Evolutionary conservation across 345 rosid genomes (phyloP).

Genomic region (Boechera retrofracta): DNA sequence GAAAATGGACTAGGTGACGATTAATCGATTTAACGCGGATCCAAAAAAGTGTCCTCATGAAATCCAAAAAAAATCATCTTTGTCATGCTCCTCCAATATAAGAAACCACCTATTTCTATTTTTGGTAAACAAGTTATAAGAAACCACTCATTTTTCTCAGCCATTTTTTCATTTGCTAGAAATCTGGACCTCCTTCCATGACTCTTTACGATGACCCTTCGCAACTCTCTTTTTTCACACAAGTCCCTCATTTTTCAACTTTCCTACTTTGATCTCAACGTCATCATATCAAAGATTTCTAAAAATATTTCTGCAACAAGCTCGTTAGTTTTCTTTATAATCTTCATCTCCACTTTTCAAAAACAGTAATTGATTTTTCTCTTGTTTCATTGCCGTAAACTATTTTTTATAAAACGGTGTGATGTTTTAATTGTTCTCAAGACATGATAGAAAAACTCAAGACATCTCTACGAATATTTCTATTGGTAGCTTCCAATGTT

Average conservation of each 20-base stretch:
- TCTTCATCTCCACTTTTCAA: background rate
- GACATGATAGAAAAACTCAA: constrained; percentile 32
- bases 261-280: constrained; percentile 27
- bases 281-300: constrained; percentile 33
- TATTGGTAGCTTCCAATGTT: constrained; percentile 16
- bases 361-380: background rate
- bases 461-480: background rate
- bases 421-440: constrained; percentile 11
- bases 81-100: constrained; percentile 41
- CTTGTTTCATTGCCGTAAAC: constrained; percentile 1
- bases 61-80: background rate
- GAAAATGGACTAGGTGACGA: too few species aligned
- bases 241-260: constrained; percentile 29
- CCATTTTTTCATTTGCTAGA: constrained; percentile 52
- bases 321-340: constrained; percentile 23
- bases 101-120: constrained; percentile 40
- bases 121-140: constrained; percentile 1
- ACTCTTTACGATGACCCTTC: constrained; percentile 34
- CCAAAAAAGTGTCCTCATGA: background rate
- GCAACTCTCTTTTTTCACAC: constrained; percentile 39
- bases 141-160: constrained; percentile 49
- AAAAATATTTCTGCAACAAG: background rate
- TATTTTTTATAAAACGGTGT: background rate
- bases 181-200: constrained; percentile 51
- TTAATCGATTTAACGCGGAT: too few species aligned